Conservation (phyloP, 2,329 filamentous ascomycete genomes). For the Ascomycota sp. region DNA sequence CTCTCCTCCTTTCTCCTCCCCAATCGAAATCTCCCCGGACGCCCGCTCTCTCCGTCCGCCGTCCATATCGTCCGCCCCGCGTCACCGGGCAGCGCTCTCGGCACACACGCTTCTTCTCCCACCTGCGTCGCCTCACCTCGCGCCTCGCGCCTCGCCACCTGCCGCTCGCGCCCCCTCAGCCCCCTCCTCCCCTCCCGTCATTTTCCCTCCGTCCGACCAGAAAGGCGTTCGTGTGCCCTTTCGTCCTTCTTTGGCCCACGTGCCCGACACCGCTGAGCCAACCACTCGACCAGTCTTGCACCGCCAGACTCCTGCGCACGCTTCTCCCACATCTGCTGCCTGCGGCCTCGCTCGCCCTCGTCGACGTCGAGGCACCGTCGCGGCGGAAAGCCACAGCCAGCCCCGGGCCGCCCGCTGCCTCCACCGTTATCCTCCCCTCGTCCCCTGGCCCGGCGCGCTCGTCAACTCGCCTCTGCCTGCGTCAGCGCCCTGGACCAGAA, state of each 20-base stretch:
- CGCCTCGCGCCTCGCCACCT: too few relatives aligned
- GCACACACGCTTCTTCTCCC: background rate
- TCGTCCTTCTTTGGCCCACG: constrained; percentile 1
- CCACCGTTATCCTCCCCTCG: background rate
- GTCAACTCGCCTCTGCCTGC: background rate
- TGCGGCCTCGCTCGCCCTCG: constrained; percentile 1
- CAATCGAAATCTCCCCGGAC: too few relatives aligned
- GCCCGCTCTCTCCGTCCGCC: too few relatives aligned
- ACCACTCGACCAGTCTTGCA: constrained; percentile 1
- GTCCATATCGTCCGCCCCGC: too few relatives aligned
- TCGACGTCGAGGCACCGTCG: background rate
- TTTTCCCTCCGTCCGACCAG: background rate
- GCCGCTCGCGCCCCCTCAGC: background rate
- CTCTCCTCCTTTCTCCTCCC: background rate
- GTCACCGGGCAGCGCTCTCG: too few relatives aligned
- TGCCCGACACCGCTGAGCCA: constrained; percentile 1
- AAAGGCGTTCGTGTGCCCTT: background rate
- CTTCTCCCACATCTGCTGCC: background rate
- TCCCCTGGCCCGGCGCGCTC: background rate
- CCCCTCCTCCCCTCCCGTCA: constrained; percentile 1
- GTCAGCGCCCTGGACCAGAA: too few relatives aligned
- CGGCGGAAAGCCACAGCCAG: constrained; percentile 1
- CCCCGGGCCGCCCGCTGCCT: background rate
- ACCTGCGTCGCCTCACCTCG: background rate
- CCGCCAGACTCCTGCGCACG: too few relatives aligned